Base-by-base conservation (phyloP, 805 yeast genomes). In the Metschnikowia proteae region DNA sequence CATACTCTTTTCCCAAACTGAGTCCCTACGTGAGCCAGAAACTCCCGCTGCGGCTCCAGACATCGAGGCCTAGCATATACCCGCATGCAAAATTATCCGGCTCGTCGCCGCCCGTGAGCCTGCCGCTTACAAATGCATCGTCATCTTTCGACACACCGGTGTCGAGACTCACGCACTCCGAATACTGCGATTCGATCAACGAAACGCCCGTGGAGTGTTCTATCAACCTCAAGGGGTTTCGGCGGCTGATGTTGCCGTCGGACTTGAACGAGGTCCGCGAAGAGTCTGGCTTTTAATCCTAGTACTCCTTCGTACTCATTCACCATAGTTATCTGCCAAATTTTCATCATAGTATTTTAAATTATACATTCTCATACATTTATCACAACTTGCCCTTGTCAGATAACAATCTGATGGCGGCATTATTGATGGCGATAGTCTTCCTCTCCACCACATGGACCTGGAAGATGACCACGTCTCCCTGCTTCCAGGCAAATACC, bases 401-500 rank as follows among this genome's bases (percentile, higher is more conserved):
- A 35, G 63, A 52, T 31, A 73, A 43, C 59, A 73, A 70, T 64
- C 83, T 89, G 53, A 91, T 73, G 27, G 96, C 97, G 31, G 96
- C 96, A 62, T 84, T 86, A 67, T 87, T 82, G 61, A 91, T 86
- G 47, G 91, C 97, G 58, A 81, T 76, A 37, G 82, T 75, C 59
- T 81, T 78, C 67, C 96, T 83, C 60, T 87, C 95, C 51, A 85
- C 82, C 49, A 84, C 88, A 64, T 81, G 80, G 8, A 95, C 82
- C 69, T 86, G 95, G 82, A 91, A 92, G 50, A 81, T 73, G 44
- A 89, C 84, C 43, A 74, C 63, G 54, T 80, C 83, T 48, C 86
- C 85, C 46, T 80, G 76, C 66, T 83, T 87, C 99, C 99, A 92
- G 29, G 95, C 96, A 46, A 71, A 71, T 28, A 92, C 81, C 58